A percentile compares a stretch with the other conserved stretches of the same genome.
phyloP scores from a whole-genome alignment of 1,284 basidiomycete species.

The Porodaedalea pini region DNA sequence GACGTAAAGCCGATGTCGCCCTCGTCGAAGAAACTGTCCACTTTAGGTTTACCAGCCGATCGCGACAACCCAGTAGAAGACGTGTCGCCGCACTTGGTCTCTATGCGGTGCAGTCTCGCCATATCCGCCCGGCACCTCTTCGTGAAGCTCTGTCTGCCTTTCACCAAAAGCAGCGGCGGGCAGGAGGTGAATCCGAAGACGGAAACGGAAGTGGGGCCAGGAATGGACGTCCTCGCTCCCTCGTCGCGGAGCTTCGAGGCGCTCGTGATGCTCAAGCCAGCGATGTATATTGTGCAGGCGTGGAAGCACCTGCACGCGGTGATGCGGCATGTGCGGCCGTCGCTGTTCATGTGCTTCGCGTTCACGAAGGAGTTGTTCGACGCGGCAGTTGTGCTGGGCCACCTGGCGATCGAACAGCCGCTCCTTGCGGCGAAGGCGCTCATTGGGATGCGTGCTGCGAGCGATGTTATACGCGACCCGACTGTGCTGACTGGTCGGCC shows the following conservation, averaged over 20 bases:
- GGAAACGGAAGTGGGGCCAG: slow-evolving; percentile 33
- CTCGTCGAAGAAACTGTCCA: slow-evolving; percentile 16
- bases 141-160: slow-evolving; percentile 64
- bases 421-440: slow-evolving; percentile 46
- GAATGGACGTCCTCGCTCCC: slow-evolving; percentile 27
- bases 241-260: slow-evolving; percentile 24
- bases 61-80: slow-evolving; percentile 10
- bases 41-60: slow-evolving; percentile 20
- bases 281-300: slow-evolving; percentile 8
- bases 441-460: slow-evolving; percentile 46
- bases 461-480: slow-evolving; percentile 46
- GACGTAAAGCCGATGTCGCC: slow-evolving; percentile 28
- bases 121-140: slow-evolving; percentile 57
- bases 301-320: slow-evolving; percentile 14
- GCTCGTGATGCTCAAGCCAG: slow-evolving; percentile 14
- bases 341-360: slow-evolving; percentile 57
- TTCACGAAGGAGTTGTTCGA: slow-evolving; percentile 58
- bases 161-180: slow-evolving; percentile 37
- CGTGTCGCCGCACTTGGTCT: slow-evolving; percentile 33
- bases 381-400: slow-evolving; percentile 57
- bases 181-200: slow-evolving; percentile 21
- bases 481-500: slow-evolving; percentile 29
- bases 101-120: slow-evolving; percentile 55
- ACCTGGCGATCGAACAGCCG: slow-evolving; percentile 53
- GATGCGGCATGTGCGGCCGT: slow-evolving; percentile 32